Percentiles rank a stretch among this genome's conserved stretches.
phyloP scores from a whole-genome alignment of 805 yeast genomes.

The Starmerella potacharoeniae region DNA sequence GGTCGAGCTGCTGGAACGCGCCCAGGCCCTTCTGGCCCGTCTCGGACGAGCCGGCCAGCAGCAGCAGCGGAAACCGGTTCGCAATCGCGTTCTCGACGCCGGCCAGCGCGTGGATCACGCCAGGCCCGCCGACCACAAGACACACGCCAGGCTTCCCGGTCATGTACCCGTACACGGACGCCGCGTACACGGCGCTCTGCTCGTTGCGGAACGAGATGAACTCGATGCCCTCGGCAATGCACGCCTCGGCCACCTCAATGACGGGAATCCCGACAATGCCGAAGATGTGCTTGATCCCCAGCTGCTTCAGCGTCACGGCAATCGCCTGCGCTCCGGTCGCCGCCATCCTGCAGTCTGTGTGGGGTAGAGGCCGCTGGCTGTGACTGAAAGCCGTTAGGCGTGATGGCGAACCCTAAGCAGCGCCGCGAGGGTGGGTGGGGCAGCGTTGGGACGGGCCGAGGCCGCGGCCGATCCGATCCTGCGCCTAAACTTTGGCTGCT shows the following conservation, averaged over 20 bases:
- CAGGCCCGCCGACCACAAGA: constrained; percentile 68
- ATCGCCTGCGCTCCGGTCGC: constrained; percentile 37
- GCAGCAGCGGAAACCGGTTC: constrained; percentile 55
- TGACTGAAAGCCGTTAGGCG: not conserved
- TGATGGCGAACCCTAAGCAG: not conserved
- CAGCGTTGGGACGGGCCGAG: not conserved
- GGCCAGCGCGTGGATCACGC: constrained; percentile 54
- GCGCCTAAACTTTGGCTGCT: not conserved
- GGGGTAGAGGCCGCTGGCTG: not conserved
- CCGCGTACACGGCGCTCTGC: constrained; percentile 67
- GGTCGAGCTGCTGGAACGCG: constrained; percentile 64
- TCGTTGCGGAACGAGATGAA: constrained; percentile 58
- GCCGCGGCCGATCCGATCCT: not conserved
- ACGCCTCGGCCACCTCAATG: constrained; percentile 57
- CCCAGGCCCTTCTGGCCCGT: constrained; percentile 42
- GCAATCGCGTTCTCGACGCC: constrained; percentile 52
- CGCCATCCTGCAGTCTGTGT: constrained; percentile 1
- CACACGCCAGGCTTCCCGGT: constrained; percentile 56
- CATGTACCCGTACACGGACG: constrained; percentile 56
- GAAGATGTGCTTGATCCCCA: constrained; percentile 48
- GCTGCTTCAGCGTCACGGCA: constrained; percentile 36
- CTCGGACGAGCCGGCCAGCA: constrained; percentile 53
- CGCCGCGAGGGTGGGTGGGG: not conserved
- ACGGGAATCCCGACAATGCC: constrained; percentile 71
- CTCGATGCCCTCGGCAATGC: constrained; percentile 41